Percentiles rank a stretch among this genome's conserved stretches.
These are phyloP conservation scores for Annona squamosa DNA, from an alignment of 164 flowering plant genomes.

Conservation along the genomic window DNA sequence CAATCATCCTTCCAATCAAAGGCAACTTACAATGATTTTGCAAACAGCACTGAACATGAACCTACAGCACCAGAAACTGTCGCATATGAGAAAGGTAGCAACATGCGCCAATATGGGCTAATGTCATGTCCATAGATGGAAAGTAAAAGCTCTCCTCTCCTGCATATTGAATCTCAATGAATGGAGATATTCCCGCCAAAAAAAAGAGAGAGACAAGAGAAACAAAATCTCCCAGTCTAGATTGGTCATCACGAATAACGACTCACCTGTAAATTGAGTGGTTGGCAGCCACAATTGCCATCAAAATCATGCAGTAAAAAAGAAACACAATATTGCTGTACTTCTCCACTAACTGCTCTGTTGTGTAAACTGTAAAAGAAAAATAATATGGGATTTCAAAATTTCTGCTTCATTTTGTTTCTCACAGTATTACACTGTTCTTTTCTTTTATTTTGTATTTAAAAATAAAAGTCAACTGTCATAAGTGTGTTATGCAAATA, in stretches of 20 bases:
- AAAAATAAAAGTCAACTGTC: too few relatives aligned
- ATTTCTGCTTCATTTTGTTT: neutral
- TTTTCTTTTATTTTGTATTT: too few relatives aligned
- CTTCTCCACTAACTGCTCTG: conserved; percentile 94
- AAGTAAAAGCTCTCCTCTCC: conserved; percentile 75
- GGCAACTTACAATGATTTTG: conserved; percentile 80
- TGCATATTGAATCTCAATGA: conserved; percentile 23
- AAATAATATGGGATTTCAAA: neutral
- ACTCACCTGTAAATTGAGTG: conserved; percentile 71
- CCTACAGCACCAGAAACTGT: conserved; percentile 93
- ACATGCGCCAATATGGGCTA: conserved; percentile 69
- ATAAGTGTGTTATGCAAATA: too few relatives aligned
- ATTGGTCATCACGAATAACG: neutral
- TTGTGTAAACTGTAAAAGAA: conserved; percentile 70
- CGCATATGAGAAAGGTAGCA: conserved; percentile 93
- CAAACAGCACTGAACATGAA: conserved; percentile 93
- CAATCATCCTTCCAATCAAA: neutral
- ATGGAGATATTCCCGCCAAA: neutral
- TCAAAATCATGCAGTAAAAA: conserved; percentile 63
- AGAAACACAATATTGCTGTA: conserved; percentile 76
- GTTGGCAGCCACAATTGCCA: conserved; percentile 53
- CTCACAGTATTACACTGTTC: neutral
- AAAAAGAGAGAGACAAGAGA: too few relatives aligned
- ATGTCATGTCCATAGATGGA: conserved; percentile 58
- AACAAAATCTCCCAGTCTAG: too few relatives aligned